These are phyloP conservation scores for Chytriomyces hyalinus DNA, from an alignment of 192 early-diverging fungal genomes.

Conservation along the genomic window DNA sequence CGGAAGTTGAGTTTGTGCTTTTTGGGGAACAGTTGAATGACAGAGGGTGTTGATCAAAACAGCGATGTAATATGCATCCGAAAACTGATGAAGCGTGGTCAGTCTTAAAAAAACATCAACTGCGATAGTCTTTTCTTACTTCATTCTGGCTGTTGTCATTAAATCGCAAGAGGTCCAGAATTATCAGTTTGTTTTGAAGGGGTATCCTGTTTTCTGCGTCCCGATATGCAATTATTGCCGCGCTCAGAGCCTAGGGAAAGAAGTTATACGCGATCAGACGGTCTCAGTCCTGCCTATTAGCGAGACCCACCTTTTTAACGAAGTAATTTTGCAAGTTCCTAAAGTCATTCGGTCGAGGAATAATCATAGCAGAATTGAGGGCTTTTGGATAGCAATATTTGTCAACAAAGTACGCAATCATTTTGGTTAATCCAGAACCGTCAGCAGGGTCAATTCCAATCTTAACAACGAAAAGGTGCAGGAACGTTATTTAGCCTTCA, in stretches of 20 bases:
- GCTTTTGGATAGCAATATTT: constrained; percentile 63
- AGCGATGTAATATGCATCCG: constrained; percentile 80
- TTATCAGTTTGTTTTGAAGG: constrained; percentile 61
- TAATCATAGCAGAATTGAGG: constrained; percentile 41
- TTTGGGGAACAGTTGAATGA: constrained; percentile 42
- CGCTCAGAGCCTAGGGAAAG: constrained; percentile 33
- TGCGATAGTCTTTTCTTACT: constrained; percentile 37
- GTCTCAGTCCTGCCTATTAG: not conserved
- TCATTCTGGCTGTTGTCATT: constrained; percentile 94
- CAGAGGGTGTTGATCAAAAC: constrained; percentile 75
- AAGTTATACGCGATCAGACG: not conserved
- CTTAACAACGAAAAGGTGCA: not conserved
- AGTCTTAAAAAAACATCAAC: not conserved
- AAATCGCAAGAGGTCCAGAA: constrained; percentile 80
- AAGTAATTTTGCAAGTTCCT: constrained; percentile 86
- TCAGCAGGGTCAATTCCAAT: constrained; percentile 11
- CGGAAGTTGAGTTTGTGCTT: constrained; percentile 15
- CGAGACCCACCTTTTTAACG: constrained; percentile 73
- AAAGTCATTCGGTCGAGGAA: constrained; percentile 81
- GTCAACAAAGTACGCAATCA: constrained; percentile 71
- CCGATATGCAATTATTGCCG: constrained; percentile 75
- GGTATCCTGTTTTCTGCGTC: constrained; percentile 69
- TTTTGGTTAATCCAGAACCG: not conserved
- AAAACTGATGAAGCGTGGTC: constrained; percentile 51
- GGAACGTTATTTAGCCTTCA: not conserved